Conservation (phyloP, 2,329 filamentous ascomycete genomes). For the Aspergillus costaricaensis region DNA sequence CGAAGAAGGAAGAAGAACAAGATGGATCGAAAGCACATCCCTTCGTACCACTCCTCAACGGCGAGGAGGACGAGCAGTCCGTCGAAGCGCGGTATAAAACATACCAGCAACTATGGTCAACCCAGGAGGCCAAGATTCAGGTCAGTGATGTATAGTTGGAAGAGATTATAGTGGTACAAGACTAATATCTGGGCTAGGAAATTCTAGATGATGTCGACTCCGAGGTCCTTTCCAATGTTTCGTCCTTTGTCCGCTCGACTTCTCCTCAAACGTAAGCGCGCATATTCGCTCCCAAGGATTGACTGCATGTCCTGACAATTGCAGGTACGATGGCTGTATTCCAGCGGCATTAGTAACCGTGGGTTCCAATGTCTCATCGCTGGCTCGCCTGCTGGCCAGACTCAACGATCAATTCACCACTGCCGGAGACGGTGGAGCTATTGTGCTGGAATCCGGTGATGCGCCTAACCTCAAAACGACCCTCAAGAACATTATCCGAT, state of each 20-base stretch:
- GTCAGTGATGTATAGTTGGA: conserved; percentile 22
- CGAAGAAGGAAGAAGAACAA: conserved; percentile 24
- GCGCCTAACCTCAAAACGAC: conserved; percentile 49
- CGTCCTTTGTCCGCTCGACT: conserved; percentile 39
- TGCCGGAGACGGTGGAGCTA: conserved; percentile 37
- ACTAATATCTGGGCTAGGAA: conserved; percentile 26
- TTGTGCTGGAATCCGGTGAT: conserved; percentile 48
- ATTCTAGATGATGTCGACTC: conserved; percentile 45
- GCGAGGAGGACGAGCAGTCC: conserved; percentile 36
- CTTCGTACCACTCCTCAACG: conserved; percentile 45
- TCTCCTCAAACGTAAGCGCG: conserved; percentile 39
- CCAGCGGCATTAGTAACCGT: conserved; percentile 47
- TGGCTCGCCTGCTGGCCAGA: conserved; percentile 39
- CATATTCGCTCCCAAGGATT: not conserved
- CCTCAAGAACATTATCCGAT: conserved; percentile 49
- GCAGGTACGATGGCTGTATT: conserved; percentile 43
- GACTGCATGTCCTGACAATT: conserved; percentile 15
- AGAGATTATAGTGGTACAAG: not conserved
- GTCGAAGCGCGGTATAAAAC: conserved; percentile 38
- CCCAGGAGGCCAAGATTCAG: conserved; percentile 43
- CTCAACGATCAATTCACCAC: conserved; percentile 38
- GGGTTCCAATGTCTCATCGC: conserved; percentile 47
- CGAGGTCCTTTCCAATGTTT: conserved; percentile 40
- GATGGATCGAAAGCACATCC: conserved; percentile 18
- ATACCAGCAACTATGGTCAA: conserved; percentile 44